Conservation (phyloP, 179 eudicot genomes). For the Corrigiola litoralis region DNA sequence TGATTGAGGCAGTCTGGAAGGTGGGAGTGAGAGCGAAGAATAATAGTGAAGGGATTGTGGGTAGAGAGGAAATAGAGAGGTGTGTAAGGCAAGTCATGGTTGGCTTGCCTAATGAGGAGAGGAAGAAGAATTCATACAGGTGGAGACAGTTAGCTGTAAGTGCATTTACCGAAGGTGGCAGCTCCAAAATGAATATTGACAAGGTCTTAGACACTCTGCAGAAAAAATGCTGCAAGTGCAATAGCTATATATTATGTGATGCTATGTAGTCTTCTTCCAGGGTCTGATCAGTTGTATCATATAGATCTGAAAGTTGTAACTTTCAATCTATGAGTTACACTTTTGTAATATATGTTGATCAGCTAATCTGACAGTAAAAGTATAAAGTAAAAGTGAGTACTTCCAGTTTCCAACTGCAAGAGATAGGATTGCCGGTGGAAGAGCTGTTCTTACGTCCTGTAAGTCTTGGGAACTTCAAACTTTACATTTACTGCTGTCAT, state of each 20-base stretch:
- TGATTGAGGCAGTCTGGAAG: conserved; percentile 52
- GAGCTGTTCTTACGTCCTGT: conserved; percentile 3
- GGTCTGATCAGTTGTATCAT: background rate
- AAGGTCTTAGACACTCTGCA: conserved; percentile 13
- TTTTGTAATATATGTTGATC: background rate
- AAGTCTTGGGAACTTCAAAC: conserved; percentile 22
- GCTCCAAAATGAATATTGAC: conserved; percentile 40
- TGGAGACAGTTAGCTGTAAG: conserved; percentile 46
- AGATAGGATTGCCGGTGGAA: background rate
- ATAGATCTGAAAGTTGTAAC: background rate
- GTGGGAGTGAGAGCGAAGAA: conserved; percentile 45
- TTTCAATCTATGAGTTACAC: background rate
- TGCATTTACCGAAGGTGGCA: conserved; percentile 45
- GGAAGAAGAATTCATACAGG: conserved; percentile 32
- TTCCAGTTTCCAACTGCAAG: conserved; percentile 15
- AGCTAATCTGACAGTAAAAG: conserved; percentile 8
- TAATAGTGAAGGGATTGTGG: conserved; percentile 31
- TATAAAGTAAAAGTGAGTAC: background rate
- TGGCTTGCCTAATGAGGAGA: conserved; percentile 30
- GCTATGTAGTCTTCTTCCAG: background rate
- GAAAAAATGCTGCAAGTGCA: background rate
- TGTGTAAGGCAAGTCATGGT: conserved; percentile 54
- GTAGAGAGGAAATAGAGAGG: conserved; percentile 35
- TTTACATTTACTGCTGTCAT: conserved; percentile 27
- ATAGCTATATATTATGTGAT: background rate